These are phyloP conservation scores for Solanum aculeatissimum DNA, from an alignment of 305 asterid species.

Conservation along the genomic window DNA sequence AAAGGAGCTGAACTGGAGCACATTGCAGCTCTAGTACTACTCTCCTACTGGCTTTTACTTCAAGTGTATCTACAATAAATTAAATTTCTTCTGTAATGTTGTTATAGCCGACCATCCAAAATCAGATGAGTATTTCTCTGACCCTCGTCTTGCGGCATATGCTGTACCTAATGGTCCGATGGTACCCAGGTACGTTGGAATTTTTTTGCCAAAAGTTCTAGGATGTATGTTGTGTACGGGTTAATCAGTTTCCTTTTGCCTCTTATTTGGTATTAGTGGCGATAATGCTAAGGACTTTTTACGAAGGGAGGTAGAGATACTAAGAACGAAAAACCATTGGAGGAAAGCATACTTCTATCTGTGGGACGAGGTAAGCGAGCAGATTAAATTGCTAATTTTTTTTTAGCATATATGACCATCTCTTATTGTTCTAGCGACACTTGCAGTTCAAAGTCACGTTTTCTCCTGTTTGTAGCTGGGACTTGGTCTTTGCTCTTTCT, in stretches of 20 bases:
- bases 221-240: constrained; percentile 6
- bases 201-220: constrained; percentile 10
- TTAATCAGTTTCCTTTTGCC: constrained; percentile 25
- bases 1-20: background rate
- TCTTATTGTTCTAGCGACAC: background rate
- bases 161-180: constrained; percentile 90
- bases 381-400: background rate
- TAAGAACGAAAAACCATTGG: constrained; percentile 82
- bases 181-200: constrained; percentile 42
- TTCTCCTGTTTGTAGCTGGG: background rate
- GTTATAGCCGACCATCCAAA: constrained; percentile 93
- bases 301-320: constrained; percentile 76
- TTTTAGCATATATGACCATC: background rate
- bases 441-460: background rate
- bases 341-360: constrained; percentile 92
- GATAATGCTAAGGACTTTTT: constrained; percentile 68
- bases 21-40: background rate
- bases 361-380: constrained; percentile 93
- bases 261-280: constrained; percentile 43
- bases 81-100: background rate
- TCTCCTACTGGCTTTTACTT: background rate
- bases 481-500: background rate
- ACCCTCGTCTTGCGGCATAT: constrained; percentile 96
- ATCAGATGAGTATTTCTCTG: constrained; percentile 86
- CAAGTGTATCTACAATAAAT: background rate